Conservation (phyloP, 78 protist species). For the Salpingoeca rosetta region DNA sequence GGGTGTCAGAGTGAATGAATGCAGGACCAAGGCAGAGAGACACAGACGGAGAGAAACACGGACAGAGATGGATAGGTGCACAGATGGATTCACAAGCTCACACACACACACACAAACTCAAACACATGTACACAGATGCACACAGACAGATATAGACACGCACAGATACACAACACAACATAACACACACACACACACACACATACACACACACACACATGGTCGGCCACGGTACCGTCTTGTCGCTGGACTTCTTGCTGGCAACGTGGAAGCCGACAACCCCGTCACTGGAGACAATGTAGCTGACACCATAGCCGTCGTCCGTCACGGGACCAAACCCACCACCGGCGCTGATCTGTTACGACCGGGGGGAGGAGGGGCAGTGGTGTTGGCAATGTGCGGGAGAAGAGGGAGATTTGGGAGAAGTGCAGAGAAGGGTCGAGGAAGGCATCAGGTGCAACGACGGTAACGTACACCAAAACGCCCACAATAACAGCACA, state of each 20-base stretch:
- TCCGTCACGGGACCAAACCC: conserved; percentile 49
- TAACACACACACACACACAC: background rate
- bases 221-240: background rate
- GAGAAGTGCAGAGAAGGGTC: background rate
- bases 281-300: conserved; percentile 24
- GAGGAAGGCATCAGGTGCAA: background rate
- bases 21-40: background rate
- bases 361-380: background rate
- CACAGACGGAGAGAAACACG: background rate
- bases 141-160: background rate
- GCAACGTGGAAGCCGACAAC: conserved; percentile 25
- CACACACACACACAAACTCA: too few relatives aligned
- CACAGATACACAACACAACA: background rate
- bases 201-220: background rate
- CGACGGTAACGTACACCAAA: background rate
- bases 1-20: background rate
- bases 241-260: background rate
- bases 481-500: background rate
- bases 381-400: background rate
- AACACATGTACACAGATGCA: background rate
- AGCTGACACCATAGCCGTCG: conserved; percentile 42
- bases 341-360: conserved; percentile 30
- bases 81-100: background rate
- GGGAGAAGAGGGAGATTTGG: too few relatives aligned
- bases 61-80: background rate